Base-by-base conservation (phyloP, 2,329 filamentous ascomycete species). In the Stagonosporopsis chrysanthemi region DNA sequence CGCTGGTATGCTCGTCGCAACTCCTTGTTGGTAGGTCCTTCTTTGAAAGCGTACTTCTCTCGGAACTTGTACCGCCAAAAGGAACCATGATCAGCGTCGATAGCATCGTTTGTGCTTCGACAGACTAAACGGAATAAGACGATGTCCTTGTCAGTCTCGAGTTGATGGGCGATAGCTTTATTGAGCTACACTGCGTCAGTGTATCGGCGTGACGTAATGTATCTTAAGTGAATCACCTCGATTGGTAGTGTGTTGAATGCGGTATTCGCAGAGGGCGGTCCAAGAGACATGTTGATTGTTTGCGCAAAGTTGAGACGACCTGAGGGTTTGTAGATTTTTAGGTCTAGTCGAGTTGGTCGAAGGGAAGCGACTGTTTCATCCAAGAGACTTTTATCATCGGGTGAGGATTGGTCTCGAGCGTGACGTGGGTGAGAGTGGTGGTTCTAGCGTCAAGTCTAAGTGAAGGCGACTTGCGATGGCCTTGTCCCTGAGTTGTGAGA, bases 51-150 rank as follows among this genome's bases (percentile, higher is more conserved):
- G 60, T 79, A 85, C 24, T 54, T 70, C 22, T 69, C 52, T 14
- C 73, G 65, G 62, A 82, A 85, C 17, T 72, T 75, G 35, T 66
- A 60, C 33, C 79, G 77, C 83, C 83, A 85, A 65, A 84, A 80
- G 6, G 76, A 79, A 23, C 62, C 53, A 9, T 73, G 63, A 39
- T 78, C 75, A 5, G 69, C 74, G 28, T 80, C 73, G 50, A 83
- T 67, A 6, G 79, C 75, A 60, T 73, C 51, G 31, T 72, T 66
- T 0, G 78, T 78, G 3, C 61, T 63, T 7, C 64, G 68, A 69
- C 82, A 83, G 19, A 78, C 62, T 1, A 65, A 52, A 6, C 74
- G 68, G 63, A 79, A 84, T 49, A 61, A 73, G 23, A 66, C 63
- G 14, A 85, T 64, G 58, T 84, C 81, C 17, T 65, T 62, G 64